Percentiles rank a stretch among this genome's conserved stretches.
Evolutionary conservation across 2,329 filamentous ascomycete species (phyloP).

Genomic region (Dothistroma septosporum): DNA sequence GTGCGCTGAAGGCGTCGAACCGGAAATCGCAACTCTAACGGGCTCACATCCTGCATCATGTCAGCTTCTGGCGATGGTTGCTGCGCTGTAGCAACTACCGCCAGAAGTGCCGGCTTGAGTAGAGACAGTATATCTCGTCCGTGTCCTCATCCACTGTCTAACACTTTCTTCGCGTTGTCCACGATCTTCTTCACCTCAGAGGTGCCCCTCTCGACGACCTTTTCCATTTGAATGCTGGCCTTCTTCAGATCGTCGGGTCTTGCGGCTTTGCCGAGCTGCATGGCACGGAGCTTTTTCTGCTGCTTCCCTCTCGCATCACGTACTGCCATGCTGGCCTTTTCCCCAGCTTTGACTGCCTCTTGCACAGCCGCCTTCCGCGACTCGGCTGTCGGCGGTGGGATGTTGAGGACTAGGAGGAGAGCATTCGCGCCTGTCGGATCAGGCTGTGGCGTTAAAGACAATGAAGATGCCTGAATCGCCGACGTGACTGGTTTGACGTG

Average conservation of each 20-base stretch:
- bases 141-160: constrained; percentile 33
- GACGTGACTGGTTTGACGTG: constrained; percentile 53
- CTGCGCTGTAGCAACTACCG: neutral
- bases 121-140: neutral
- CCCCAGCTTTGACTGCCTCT: constrained; percentile 40
- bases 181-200: constrained; percentile 48
- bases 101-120: neutral
- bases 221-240: constrained; percentile 48
- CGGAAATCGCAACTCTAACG: neutral
- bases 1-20: neutral
- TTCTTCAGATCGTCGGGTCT: constrained; percentile 49
- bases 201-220: constrained; percentile 47
- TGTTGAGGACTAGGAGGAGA: constrained; percentile 51
- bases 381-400: constrained; percentile 57
- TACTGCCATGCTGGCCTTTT: constrained; percentile 41
- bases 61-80: neutral
- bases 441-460: constrained; percentile 50
- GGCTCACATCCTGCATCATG: neutral
- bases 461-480: constrained; percentile 50
- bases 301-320: constrained; percentile 45
- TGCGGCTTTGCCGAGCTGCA: constrained; percentile 41
- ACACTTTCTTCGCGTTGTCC: constrained; percentile 46
- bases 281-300: constrained; percentile 47
- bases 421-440: constrained; percentile 47
- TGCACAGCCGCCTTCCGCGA: constrained; percentile 35